These are phyloP conservation scores for Microdochium paspali DNA, from an alignment of 2,329 filamentous ascomycete species.

Conservation along the genomic window DNA sequence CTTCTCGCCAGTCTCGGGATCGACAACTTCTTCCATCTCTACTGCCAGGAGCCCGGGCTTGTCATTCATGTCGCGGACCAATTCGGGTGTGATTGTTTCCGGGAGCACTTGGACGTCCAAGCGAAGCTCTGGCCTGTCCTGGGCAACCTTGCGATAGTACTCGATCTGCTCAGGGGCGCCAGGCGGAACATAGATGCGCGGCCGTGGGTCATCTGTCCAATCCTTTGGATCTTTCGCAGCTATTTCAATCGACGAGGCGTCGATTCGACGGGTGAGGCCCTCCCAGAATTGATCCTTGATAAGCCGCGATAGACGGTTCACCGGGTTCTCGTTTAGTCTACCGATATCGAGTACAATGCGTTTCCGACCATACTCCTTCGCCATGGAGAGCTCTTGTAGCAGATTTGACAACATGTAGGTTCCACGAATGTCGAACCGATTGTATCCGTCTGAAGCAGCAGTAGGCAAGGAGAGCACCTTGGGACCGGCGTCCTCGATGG, in stretches of 20 bases:
- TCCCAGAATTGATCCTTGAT: constrained; percentile 92
- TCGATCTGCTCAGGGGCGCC: constrained; percentile 81
- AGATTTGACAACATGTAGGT: constrained; percentile 98
- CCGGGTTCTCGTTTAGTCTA: constrained; percentile 89
- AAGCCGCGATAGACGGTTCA: constrained; percentile 74
- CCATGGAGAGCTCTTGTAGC: constrained; percentile 86
- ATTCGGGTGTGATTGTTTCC: constrained; percentile 68
- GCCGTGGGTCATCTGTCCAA: constrained; percentile 82
- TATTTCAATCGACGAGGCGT: constrained; percentile 76
- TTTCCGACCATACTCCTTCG: constrained; percentile 81
- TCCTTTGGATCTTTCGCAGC: constrained; percentile 90
- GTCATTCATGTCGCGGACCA: constrained; percentile 73
- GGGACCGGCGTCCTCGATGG: constrained; percentile 88
- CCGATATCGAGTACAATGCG: constrained; percentile 87
- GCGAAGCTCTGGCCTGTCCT: constrained; percentile 70
- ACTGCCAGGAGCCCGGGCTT: constrained; percentile 86
- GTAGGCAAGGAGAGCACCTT: constrained; percentile 86
- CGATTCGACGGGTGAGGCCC: constrained; percentile 79
- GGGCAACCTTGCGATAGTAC: constrained; percentile 77
- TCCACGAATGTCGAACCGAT: constrained; percentile 82
- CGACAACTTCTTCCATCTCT: constrained; percentile 68
- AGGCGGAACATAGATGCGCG: constrained; percentile 81
- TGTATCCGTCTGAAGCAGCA: constrained; percentile 75
- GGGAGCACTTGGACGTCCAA: constrained; percentile 78
- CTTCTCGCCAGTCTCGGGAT: constrained; percentile 59